Base-by-base conservation (phyloP, 2,329 filamentous ascomycete species). In the Pseudogymnoascus sp. region DNA sequence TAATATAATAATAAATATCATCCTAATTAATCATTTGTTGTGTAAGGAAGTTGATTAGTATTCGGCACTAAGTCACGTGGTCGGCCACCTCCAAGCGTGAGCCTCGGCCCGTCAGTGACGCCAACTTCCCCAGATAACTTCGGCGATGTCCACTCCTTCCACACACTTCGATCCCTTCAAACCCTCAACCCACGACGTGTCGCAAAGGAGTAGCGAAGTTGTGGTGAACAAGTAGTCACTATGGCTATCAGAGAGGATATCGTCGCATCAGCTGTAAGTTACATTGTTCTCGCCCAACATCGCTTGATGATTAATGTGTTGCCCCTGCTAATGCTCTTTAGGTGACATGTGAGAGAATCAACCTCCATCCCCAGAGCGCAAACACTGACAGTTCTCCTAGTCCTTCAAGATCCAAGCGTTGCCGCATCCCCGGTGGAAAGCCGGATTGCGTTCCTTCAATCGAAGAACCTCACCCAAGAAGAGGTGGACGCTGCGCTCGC, bases 381-480 rank as follows among this genome's bases (percentile, higher is more conserved):
- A 58, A 70, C 45, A 42, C 58, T 31, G 63, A 59, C 63, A 64
- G 25, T 35, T 58, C 42, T 58, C 29, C 52, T 71, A 93, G 91
- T 99, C 76, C 86, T 99, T 64, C 91, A 95, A 77, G 94, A 99
- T 74, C 92, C 94, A 9, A 95, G 88, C 60, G 93, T 99, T 68
- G 86, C 91, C 37, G 85, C 86, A 8, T 93, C 94, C 4, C 88
- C 94, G n/a, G 78, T 96, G 65, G 94, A 97, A 72, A 97, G 94
- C 76, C 87, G 91, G 67, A 84, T 97, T 64, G 89, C 92, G 7
- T 99, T 99, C 69, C 82, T 99, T 18, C 90, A 92, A 74, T 95
- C 92, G 6, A 99, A 99, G 78, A 97, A 99, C 75, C 82, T 99
- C 61, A 97, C 93, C 0, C 89, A 94, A 74, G 93, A 97, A 76